phyloP scores from a whole-genome alignment of 495 filamentous ascomycete genomes.

The Daldinia vernicosa region DNA sequence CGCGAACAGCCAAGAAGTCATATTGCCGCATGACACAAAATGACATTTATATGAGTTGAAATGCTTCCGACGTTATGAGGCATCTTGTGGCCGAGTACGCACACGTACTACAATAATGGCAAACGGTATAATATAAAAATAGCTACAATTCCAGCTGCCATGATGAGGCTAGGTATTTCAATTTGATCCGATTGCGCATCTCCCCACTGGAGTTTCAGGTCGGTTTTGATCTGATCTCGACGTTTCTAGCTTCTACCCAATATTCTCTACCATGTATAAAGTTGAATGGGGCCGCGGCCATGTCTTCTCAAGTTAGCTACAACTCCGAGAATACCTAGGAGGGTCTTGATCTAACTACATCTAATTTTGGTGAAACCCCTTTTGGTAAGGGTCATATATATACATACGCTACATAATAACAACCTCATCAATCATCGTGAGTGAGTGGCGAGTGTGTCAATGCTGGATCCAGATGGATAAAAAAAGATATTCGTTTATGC shows the following conservation, averaged over 20 bases:
- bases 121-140: constrained; percentile 34
- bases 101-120: background rate
- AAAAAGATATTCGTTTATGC: constrained; percentile 8
- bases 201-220: constrained; percentile 18
- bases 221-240: constrained; percentile 18
- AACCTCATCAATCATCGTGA: background rate
- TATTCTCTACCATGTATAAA: background rate
- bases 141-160: constrained; percentile 24
- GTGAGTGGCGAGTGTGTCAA: constrained; percentile 1
- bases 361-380: constrained; percentile 18
- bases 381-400: background rate
- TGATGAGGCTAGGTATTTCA: constrained; percentile 32
- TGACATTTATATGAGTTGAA: background rate
- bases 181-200: constrained; percentile 19
- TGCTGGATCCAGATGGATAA: background rate
- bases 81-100: background rate
- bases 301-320: constrained; percentile 13
- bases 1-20: background rate
- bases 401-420: too few species aligned
- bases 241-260: constrained; percentile 10
- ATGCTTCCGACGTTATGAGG: background rate
- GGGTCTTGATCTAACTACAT: constrained; percentile 10
- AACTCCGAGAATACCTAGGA: constrained; percentile 13
- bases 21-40: background rate
- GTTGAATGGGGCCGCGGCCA: background rate